Evolutionary conservation across 192 early-diverging fungal genomes (phyloP), one percentile per base, ranked within the genome.

Genomic region (Polychytrium aggregatum): DNA sequence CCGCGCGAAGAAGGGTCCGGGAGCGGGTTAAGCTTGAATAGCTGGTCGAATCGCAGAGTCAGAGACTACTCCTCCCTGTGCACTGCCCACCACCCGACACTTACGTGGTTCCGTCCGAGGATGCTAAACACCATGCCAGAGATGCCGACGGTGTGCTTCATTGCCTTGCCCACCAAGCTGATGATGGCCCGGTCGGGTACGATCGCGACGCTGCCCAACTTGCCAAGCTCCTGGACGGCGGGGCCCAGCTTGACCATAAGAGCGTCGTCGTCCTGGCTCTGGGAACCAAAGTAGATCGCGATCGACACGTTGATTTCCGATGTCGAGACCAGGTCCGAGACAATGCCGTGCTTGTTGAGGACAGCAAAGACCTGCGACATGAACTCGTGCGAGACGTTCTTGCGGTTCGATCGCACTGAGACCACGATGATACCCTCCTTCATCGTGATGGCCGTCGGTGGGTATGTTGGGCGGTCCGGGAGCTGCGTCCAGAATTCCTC

Each of bases 81-180:
- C n/a, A n/a, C n/a, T n/a, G n/a, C n/a, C n/a, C n/a, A n/a, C n/a
- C n/a, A n/a, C n/a, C n/a, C n/a, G n/a, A n/a, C n/a, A n/a, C n/a
- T n/a, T n/a, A n/a, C n/a, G n/a, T n/a, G n/a, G n/a, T n/a, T 78
- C 41, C 76, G 80, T 11, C 89, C 88, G 34, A 98, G 67, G 2
- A 84, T 88, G 43, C 70, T 72, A 63, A 98, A 98, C 92, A 98
- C 95, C 58, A 70, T 78, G 22, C 87, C 82, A 7, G 91, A 84
- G 41, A 92, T 85, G 44, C 95, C 95, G 24, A 97, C 92, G 86
- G 90, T 90, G 60, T 94, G 88, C 38, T 86, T 79, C 95, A 98
- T 98, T 55, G 91, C 83, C 40, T 83, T 81, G 39, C 95, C 95
- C 9, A 98, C 95, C 37, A 97, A 74, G 18, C 89, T 92, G 30